Evolutionary conservation across 257 asterid species (phyloP), one percentile per base, ranked within the genome.

Genomic region (Solanum rostratum): DNA sequence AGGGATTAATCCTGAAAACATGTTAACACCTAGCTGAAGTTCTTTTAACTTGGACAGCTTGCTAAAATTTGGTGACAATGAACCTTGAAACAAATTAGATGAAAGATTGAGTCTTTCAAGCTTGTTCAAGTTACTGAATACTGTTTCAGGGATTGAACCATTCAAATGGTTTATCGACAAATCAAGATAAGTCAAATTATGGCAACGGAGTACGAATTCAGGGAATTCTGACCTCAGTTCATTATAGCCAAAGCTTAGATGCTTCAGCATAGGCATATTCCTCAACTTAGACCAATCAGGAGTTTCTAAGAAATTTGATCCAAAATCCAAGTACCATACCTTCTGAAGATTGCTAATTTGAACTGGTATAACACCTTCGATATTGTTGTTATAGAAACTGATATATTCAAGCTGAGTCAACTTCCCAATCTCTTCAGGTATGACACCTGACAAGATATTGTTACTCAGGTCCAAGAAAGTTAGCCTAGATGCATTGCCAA

Each of bases 351-450:
- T 90, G 79, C 93, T 90, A 65, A 96, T 88, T 86, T 95, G 93
- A 85, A 66, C n/a, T 1, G 99, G 98, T 33, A 94, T 84, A 43
- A 60, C 66, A 29, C 97, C 98, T 16, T 13, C 52, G 9, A 96
- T 85, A 54, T 4, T 71, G 89, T 96, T 94, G 93, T 90, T 88
- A 85, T 41, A 82, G n/a, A 96, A 85, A 82, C 90, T 90, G 19
- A 96, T 76, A 88, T 85, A 84, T 24, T 74, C 87, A 66, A 96
- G 81, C 84, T 84, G 89, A 39, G 57, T 91, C 91, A 96, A 85
- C 15, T 81, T 87, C 4, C 94, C 97, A 54, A 94, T 92, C 88
- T 93, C 93, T 16, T 89, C 49, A 11, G 99, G 98, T 85, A 94
- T 86, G 65, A 84, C 1, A 20, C 76, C 91, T 1, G 7, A 88